A percentile compares a stretch with the other conserved stretches of the same genome.
phyloP scores from a whole-genome alignment of 768 basidiomycete genomes.

The Xerocomus spinulosus region DNA sequence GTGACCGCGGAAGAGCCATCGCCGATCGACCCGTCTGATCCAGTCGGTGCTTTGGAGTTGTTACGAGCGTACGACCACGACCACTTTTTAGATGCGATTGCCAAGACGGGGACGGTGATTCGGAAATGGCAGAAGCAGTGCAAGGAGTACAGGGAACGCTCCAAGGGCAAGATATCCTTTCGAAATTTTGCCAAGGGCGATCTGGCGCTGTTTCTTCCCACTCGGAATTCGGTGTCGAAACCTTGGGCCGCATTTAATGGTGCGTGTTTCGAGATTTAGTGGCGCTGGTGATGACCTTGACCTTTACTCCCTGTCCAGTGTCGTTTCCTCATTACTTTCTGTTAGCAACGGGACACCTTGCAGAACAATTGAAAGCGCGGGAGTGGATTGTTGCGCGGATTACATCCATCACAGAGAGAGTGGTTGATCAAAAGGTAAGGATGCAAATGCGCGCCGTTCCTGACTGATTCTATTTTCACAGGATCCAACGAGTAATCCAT shows the following conservation, averaged over 20 bases:
- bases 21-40: conserved; percentile 76
- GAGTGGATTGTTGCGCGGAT: conserved; percentile 97
- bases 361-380: conserved; percentile 82
- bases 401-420: conserved; percentile 79
- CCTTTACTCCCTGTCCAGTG: conserved; percentile 48
- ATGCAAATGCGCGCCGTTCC: background rate
- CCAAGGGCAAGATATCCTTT: conserved; percentile 95
- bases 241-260: conserved; percentile 99
- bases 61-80: conserved; percentile 79
- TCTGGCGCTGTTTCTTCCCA: conserved; percentile 92
- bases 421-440: conserved; percentile 71
- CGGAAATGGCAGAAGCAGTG: conserved; percentile 98
- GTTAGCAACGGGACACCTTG: conserved; percentile 78
- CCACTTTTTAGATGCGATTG: conserved; percentile 76
- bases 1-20: conserved; percentile 57
- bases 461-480: conserved; percentile 27
- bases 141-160: conserved; percentile 92
- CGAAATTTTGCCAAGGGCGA: conserved; percentile 94
- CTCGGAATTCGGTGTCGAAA: conserved; percentile 86
- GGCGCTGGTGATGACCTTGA: background rate
- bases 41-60: conserved; percentile 60
- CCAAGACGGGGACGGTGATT: conserved; percentile 78
- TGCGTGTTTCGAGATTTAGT: conserved; percentile 32
- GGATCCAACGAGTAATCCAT: conserved; percentile 86
- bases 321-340: conserved; percentile 98